Base-by-base conservation (phyloP, 2,329 filamentous ascomycete species). In the Alternaria triticina region DNA sequence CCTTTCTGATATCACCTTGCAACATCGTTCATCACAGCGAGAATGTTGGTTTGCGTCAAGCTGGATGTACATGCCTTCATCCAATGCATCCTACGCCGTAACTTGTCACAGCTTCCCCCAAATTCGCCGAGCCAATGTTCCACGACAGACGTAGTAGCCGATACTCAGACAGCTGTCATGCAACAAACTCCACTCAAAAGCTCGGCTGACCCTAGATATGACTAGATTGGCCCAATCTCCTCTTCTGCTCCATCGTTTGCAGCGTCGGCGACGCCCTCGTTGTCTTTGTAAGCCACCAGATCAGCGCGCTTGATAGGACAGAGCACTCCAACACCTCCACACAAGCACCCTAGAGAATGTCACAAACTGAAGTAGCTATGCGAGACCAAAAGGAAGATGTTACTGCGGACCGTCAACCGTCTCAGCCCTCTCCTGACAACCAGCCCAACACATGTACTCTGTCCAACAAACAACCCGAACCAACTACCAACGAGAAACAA, bases 371-470 rank as follows among this genome's bases (percentile, higher is more conserved):
- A 9, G 7, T 36, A n/a, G 1, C 33, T 0, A 36, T 36, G 33
- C 33, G 33, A n/a, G 13, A 3, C 2, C 33, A 36, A 36, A 13
- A n/a, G 33, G 33, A n/a, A 36, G 33, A 13, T 5, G 7, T n/a
- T 1, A n/a, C 0, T n/a, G 4, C 33, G 33, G 33, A 0, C 33
- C 33, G 15, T n/a, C 33, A n/a, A n/a, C 15, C 4, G 2, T n/a
- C 13, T 15, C 30, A 36, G 8, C 13, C 6, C 30, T 36, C 15
- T 1, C 33, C 13, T n/a, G 33, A n/a, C 33, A 36, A 9, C 15
- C 4, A 36, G 33, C 33, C 15, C 15, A 13, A 36, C 33, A 36
- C 33, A n/a, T n/a, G 7, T 0, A 9, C 33, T 1, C 33, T n/a
- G 15, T n/a, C 33, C 33, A 5, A 9, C 2, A 5, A 36, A n/a